phyloP scores from a whole-genome alignment of 2,329 filamentous ascomycete species.

The Pleoardoris graminearum region DNA sequence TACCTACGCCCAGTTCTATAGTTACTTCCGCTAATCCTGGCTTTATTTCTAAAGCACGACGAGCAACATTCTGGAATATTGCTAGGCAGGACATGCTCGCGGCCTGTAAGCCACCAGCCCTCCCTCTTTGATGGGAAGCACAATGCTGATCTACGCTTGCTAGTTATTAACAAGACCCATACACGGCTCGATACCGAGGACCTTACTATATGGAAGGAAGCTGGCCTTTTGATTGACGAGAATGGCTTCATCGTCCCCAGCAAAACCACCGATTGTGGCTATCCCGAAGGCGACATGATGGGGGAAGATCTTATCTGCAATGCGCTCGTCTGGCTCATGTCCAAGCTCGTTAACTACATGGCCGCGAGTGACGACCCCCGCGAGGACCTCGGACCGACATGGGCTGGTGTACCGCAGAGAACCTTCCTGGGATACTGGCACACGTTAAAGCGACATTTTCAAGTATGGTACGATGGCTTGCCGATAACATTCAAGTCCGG shows the following conservation, averaged over 20 bases:
- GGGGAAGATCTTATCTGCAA: conserved; percentile 67
- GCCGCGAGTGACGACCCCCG: conserved; percentile 59
- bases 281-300: conserved; percentile 56
- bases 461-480: conserved; percentile 62
- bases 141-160: not conserved
- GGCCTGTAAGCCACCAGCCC: conserved; percentile 62
- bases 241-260: conserved; percentile 56
- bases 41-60: conserved; percentile 57
- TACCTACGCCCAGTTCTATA: conserved; percentile 44
- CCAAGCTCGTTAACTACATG: conserved; percentile 68
- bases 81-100: conserved; percentile 67
- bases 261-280: conserved; percentile 44
- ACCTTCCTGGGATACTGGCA: conserved; percentile 58
- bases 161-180: conserved; percentile 62
- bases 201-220: conserved; percentile 64
- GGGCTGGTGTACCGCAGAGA: conserved; percentile 55
- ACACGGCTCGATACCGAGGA: conserved; percentile 66
- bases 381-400: conserved; percentile 40
- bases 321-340: conserved; percentile 66
- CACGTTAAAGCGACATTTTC: conserved; percentile 59
- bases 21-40: conserved; percentile 29
- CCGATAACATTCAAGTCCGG: conserved; percentile 63
- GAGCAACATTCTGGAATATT: conserved; percentile 69
- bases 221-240: conserved; percentile 62
- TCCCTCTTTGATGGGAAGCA: no score